phyloP scores from a whole-genome alignment of 768 basidiomycete species.

The Crepidotus variabilis region DNA sequence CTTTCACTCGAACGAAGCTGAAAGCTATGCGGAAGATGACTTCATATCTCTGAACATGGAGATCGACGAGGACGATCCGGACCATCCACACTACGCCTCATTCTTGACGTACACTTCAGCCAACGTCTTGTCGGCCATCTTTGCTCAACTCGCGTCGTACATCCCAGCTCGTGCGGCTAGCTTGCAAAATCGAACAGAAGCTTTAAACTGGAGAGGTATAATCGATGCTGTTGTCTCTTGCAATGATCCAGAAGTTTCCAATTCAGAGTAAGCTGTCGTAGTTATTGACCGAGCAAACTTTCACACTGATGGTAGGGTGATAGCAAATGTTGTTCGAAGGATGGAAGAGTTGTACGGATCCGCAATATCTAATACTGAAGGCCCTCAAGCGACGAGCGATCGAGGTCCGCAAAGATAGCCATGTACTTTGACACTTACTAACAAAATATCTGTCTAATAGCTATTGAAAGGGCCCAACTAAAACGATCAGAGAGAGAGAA shows the following conservation, averaged over 20 bases:
- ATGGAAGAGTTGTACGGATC: slow-evolving; percentile 23
- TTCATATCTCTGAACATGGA: slow-evolving; percentile 21
- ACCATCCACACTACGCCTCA: slow-evolving; percentile 25
- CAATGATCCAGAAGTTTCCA: slow-evolving; percentile 29
- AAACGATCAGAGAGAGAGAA: background rate
- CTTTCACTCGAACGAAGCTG: slow-evolving; percentile 1
- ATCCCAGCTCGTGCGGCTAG: slow-evolving; percentile 52
- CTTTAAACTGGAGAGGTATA: slow-evolving; percentile 64
- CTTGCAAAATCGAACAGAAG: slow-evolving; percentile 61
- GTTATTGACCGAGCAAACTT: background rate
- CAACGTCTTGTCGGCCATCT: slow-evolving; percentile 43
- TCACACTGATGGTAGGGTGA: slow-evolving; percentile 19
- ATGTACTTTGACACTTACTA: background rate
- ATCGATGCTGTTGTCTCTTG: slow-evolving; percentile 46
- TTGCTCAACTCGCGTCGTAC: slow-evolving; percentile 53
- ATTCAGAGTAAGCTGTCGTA: slow-evolving; percentile 30
- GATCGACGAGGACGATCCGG: slow-evolving; percentile 26
- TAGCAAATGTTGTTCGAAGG: slow-evolving; percentile 24
- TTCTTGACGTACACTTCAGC: slow-evolving; percentile 41
- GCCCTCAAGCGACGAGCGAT: slow-evolving; percentile 12
- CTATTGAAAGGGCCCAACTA: background rate
- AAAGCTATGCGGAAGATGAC: slow-evolving; percentile 15
- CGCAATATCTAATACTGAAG: slow-evolving; percentile 14
- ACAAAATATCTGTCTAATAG: background rate
- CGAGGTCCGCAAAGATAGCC: slow-evolving; percentile 10